Percentiles rank a stretch among this genome's conserved stretches.
Evolutionary conservation across 164 flowering plant genomes (phyloP).

Genomic region (Piper longum): DNA sequence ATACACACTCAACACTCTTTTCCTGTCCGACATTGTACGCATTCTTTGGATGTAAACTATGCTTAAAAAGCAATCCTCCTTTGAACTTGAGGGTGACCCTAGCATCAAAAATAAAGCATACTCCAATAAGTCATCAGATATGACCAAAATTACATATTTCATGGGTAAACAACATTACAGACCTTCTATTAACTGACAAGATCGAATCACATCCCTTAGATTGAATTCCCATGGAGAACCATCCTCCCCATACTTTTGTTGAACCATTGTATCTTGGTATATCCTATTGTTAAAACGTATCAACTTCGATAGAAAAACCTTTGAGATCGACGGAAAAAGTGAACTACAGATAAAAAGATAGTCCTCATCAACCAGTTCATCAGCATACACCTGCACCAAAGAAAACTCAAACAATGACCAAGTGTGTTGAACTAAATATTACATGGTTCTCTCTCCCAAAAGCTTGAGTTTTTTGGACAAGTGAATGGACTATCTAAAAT

Average conservation of each 20-base stretch:
- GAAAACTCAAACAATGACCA: no score
- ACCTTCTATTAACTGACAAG: conserved; percentile 83
- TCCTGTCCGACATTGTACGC: conserved; percentile 75
- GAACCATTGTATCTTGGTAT: conserved; percentile 63
- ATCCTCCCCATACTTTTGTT: conserved; percentile 57
- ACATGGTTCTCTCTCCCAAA: no score
- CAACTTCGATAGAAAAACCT: conserved; percentile 39
- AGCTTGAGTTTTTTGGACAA: no score
- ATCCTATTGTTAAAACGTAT: conserved; percentile 56
- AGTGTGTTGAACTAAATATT: no score
- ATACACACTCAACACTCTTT: conserved; percentile 48
- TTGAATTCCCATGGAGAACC: conserved; percentile 99
- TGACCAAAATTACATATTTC: background rate
- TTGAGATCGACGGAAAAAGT: conserved; percentile 50
- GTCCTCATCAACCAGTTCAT: conserved; percentile 77
- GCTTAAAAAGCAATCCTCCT: conserved; percentile 48
- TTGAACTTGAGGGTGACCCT: conserved; percentile 46
- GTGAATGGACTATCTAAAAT: no score
- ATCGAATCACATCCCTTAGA: conserved; percentile 85
- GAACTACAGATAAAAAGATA: conserved; percentile 64
- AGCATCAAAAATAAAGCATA: conserved; percentile 1
- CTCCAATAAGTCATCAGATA: background rate
- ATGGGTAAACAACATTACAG: conserved; percentile 1
- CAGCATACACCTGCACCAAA: conserved; percentile 64
- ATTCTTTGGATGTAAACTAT: conserved; percentile 73